Conservation (phyloP, 495 filamentous ascomycete species). For the Aspergillus bridgeri region DNA sequence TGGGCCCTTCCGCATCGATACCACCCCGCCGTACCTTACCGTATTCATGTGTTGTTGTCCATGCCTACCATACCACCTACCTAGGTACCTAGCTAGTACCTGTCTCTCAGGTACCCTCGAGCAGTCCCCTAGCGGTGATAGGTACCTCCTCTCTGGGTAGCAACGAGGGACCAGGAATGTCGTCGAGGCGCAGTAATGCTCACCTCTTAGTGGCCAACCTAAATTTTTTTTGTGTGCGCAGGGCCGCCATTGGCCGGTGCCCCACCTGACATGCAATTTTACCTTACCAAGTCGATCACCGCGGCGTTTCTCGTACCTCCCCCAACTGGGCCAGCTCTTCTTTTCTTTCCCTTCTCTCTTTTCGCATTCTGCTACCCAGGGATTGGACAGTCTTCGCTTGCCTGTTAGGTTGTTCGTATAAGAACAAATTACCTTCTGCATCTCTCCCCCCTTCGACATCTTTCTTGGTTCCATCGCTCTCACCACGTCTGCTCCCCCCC, state of each 20-base stretch:
- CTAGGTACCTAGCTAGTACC: too few species aligned
- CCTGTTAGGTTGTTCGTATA: not conserved
- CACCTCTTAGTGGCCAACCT: not conserved
- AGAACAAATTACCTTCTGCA: not conserved
- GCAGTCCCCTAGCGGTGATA: too few species aligned
- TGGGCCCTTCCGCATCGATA: too few species aligned
- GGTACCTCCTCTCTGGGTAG: too few species aligned
- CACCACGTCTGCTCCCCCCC: not conserved
- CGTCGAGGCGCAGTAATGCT: not conserved
- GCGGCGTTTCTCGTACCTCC: not conserved
- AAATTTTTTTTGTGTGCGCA: constrained; percentile 12
- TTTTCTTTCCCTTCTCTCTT: not conserved
- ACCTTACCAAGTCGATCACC: constrained; percentile 12
- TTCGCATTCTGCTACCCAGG: not conserved
- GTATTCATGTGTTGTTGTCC: too few species aligned
- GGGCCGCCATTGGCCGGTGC: constrained; percentile 5
- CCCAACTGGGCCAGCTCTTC: not conserved
- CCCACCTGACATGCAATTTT: constrained; percentile 17
- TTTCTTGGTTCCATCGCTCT: not conserved
- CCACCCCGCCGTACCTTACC: too few species aligned
- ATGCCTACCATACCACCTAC: too few species aligned
- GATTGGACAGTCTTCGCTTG: not conserved
- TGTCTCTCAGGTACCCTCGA: not conserved
- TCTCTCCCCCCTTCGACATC: not conserved
- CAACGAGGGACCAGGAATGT: too few species aligned